Evolutionary conservation across 139 green algal genomes (phyloP).

Genomic region (Picochlorum sp.): DNA sequence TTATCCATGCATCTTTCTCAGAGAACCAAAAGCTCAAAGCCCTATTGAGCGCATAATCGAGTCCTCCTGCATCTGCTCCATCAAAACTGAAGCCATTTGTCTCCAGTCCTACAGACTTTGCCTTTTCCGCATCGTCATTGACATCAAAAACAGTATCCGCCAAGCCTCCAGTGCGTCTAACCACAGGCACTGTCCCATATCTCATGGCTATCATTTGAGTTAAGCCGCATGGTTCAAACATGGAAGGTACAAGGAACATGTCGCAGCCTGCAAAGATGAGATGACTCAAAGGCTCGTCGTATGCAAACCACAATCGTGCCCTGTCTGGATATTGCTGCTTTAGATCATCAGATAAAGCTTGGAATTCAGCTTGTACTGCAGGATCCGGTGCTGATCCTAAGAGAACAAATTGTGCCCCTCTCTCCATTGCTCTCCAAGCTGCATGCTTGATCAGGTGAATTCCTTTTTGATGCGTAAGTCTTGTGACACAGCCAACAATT

Average conservation of each 20-base stretch:
- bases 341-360: slow-evolving; percentile 57
- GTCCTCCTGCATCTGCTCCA: slow-evolving; percentile 62
- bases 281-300: slow-evolving; percentile 89
- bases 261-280: slow-evolving; percentile 77
- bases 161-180: slow-evolving; percentile 84
- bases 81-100: slow-evolving; percentile 79
- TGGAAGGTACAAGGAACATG: slow-evolving; percentile 90
- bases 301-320: slow-evolving; percentile 64
- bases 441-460: slow-evolving; percentile 98
- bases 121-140: slow-evolving; percentile 39
- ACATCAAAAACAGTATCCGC: slow-evolving; percentile 68
- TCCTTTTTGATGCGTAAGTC: slow-evolving; percentile 88
- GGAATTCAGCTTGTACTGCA: slow-evolving; percentile 74
- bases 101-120: slow-evolving; percentile 46
- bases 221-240: slow-evolving; percentile 89
- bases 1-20: slow-evolving; percentile 55
- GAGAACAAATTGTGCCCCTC: slow-evolving; percentile 93
- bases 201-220: slow-evolving; percentile 98
- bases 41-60: slow-evolving; percentile 92
- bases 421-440: slow-evolving; percentile 75
- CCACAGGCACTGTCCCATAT: slow-evolving; percentile 76
- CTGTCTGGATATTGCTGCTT: slow-evolving; percentile 61
- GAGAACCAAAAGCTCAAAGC: slow-evolving; percentile 69
- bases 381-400: slow-evolving; percentile 86
- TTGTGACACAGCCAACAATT: slow-evolving; percentile 63